Base-by-base conservation (phyloP, 2,329 filamentous ascomycete genomes). In the Trichoderma gracile region DNA sequence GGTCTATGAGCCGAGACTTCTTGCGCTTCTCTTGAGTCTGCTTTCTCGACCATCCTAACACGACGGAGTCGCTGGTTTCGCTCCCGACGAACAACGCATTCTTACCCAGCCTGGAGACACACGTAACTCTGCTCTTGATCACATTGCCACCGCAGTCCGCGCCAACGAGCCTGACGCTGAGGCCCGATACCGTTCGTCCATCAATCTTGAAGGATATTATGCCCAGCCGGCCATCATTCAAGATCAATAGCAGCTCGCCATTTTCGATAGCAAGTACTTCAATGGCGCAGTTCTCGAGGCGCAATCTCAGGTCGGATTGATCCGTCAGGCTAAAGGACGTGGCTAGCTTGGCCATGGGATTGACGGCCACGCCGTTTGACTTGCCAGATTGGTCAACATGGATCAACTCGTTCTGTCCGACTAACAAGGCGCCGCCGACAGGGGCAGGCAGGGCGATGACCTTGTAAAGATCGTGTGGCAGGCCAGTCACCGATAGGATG, bases 351-450 rank as follows among this genome's bases (percentile, higher is more conserved):
- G 93, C 89, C 78, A 97, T 96, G 40, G 92, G 86, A 73, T 99
- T 99, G 68, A 99, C 91, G 4, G 90, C 94, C 65, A 98, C 90
- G 2, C 93, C 94, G 72, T 92, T 97, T 14, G 93, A 86, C 76
- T 96, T 97, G 33, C 95, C 95, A 12, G 92, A 92, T 80, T 99
- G 95, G 73, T 98, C 94, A 68, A 99, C 88, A 75, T 99, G 95
- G 66, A 99, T 91, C 67, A 99, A 78, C 73, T 97, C 93, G 73
- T 99, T 98, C 54, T 85, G 84, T 30, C 95, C 96, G 21, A 98
- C 80, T 17, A 99, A 83, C 17, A 99, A 80, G 43, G 93, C 91
- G 49, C 95, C 95, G 25, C 95, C 95, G 46, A 98, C 89, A 1
- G 94, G 94, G 6, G 90, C 83, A 5, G 93, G 92, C 3, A 99